phyloP scores from a whole-genome alignment of 2,329 filamentous ascomycete genomes.

The Apiospora aurea region DNA sequence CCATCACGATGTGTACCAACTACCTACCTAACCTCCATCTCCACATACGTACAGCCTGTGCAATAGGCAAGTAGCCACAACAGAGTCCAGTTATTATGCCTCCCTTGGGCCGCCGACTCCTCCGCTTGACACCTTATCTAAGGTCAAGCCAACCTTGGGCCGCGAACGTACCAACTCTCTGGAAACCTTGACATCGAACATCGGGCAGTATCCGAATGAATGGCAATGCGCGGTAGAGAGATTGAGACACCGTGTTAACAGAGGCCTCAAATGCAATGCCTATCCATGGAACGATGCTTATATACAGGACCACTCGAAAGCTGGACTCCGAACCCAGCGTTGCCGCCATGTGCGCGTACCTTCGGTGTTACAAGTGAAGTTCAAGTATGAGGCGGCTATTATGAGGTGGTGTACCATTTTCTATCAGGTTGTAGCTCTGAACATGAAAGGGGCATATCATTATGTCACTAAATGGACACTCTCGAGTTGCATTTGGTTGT shows the following conservation, averaged over 20 bases:
- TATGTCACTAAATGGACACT: not conserved
- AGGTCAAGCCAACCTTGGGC: no score
- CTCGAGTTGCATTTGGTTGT: not conserved
- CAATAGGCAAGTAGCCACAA: no score
- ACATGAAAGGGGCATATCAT: not conserved
- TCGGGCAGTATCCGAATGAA: no score
- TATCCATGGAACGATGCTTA: no score
- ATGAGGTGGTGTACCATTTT: not conserved
- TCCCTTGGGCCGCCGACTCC: no score
- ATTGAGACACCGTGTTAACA: no score
- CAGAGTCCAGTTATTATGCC: no score
- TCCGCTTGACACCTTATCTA: no score
- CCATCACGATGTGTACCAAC: not conserved
- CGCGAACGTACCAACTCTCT: no score
- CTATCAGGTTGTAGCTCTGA: not conserved
- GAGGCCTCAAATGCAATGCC: no score
- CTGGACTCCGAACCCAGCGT: not conserved
- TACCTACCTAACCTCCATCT: not conserved
- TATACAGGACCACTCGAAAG: not conserved
- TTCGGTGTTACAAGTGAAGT: not conserved
- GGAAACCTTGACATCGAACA: no score
- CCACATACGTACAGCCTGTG: not conserved
- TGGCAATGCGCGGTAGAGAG: no score
- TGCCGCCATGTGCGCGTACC: not conserved
- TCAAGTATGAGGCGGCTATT: not conserved